A percentile compares a stretch with the other conserved stretches of the same genome.
These are phyloP conservation scores for Clohesyomyces aquaticus DNA, from an alignment of 495 filamentous ascomycete genomes.

Conservation along the genomic window DNA sequence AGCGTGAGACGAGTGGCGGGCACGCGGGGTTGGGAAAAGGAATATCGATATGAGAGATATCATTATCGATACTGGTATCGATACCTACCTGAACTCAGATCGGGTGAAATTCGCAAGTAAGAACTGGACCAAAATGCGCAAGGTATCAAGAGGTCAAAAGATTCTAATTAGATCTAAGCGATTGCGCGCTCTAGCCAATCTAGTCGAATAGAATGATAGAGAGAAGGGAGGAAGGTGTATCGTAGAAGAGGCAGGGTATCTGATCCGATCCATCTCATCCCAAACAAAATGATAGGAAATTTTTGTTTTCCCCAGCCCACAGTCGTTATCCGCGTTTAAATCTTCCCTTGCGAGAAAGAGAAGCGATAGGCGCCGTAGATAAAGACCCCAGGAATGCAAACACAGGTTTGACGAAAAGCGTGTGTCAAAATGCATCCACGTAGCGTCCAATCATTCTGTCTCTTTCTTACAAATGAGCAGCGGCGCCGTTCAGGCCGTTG, in stretches of 20 bases:
- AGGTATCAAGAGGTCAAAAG: too few species aligned
- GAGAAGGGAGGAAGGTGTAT: not conserved
- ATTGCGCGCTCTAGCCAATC: not conserved
- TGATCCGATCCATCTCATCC: not conserved
- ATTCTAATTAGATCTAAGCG: too few species aligned
- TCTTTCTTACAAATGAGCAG: constrained; percentile 28
- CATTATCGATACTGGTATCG: too few species aligned
- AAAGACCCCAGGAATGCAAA: constrained; percentile 29
- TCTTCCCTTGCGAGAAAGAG: constrained; percentile 7
- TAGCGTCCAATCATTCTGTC: not conserved
- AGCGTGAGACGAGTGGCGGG: too few species aligned
- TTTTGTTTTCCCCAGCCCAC: constrained; percentile 4
- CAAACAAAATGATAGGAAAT: too few species aligned
- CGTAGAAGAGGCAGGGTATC: not conserved
- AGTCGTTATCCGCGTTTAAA: constrained; percentile 6
- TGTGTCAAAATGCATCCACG: constrained; percentile 28
- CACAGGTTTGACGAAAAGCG: constrained; percentile 35
- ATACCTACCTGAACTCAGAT: too few species aligned
- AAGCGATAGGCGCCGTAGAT: constrained; percentile 14
- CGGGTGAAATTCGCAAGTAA: too few species aligned
- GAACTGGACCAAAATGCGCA: not conserved
- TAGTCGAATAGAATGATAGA: not conserved
- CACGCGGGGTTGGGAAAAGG: too few species aligned
- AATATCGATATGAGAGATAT: too few species aligned
- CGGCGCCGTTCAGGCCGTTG: constrained; percentile 20